Conservation (phyloP, 352 stramenopile genomes). For the Globisporangium sylvaticum region DNA sequence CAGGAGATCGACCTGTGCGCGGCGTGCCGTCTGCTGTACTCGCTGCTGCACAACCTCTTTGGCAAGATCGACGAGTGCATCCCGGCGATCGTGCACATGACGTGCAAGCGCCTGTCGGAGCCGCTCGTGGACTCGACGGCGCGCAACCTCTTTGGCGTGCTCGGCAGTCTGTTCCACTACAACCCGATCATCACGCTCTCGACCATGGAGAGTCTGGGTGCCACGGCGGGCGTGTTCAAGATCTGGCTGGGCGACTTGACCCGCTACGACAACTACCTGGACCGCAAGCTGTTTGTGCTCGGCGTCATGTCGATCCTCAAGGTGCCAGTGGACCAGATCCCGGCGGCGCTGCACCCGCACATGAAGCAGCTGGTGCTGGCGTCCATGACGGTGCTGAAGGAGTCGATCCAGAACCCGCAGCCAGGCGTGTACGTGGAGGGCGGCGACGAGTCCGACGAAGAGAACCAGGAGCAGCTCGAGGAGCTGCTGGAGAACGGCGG, state of each 20-base stretch:
- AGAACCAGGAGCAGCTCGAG: constrained; percentile 64
- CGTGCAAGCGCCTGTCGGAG: constrained; percentile 52
- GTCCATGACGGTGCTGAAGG: constrained; percentile 81
- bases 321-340: constrained; percentile 78
- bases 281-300: constrained; percentile 92
- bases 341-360: constrained; percentile 81
- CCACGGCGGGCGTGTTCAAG: constrained; percentile 88
- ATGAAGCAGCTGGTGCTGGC: constrained; percentile 85
- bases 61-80: constrained; percentile 78
- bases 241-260: constrained; percentile 90
- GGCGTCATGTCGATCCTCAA: constrained; percentile 90
- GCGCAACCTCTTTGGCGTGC: constrained; percentile 86
- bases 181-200: constrained; percentile 88
- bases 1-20: constrained; percentile 76
- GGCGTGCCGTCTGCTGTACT: constrained; percentile 72
- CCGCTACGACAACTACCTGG: constrained; percentile 78
- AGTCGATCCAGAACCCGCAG: constrained; percentile 58
- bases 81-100: constrained; percentile 67
- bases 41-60: constrained; percentile 82
- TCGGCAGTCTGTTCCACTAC: constrained; percentile 92
- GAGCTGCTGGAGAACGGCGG: constrained; percentile 89
- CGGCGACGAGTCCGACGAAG: constrained; percentile 45
- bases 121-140: constrained; percentile 67
- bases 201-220: constrained; percentile 84
- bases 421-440: constrained; percentile 57